These are phyloP conservation scores for Carnegiea gigantea DNA, from an alignment of 179 eudicot species.

Conservation along the genomic window DNA sequence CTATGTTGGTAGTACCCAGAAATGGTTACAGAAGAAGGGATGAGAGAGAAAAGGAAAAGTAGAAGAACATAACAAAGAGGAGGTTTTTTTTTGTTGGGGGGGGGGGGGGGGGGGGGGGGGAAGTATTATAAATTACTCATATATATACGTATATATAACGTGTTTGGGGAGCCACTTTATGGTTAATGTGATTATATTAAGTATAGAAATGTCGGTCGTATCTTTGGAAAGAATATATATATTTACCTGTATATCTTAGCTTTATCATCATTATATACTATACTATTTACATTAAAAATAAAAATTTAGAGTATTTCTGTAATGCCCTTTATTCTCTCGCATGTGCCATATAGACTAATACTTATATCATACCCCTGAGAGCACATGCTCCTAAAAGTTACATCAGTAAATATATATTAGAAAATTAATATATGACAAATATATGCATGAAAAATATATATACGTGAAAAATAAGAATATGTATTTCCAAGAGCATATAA, in stretches of 20 bases:
- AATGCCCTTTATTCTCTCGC: slow-evolving; percentile 19
- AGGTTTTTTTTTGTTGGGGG: not conserved
- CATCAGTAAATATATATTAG: no score
- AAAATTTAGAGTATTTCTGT: not conserved
- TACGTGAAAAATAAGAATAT: no score
- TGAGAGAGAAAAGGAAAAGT: slow-evolving; percentile 9
- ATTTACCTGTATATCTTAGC: not conserved
- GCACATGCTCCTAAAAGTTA: no score
- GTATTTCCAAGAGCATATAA: no score
- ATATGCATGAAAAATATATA: no score
- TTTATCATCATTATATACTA: not conserved
- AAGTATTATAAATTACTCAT: not conserved
- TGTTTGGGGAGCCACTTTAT: slow-evolving; percentile 13
- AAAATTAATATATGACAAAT: no score
- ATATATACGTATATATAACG: slow-evolving; percentile 27
- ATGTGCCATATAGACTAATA: slow-evolving; percentile 20
- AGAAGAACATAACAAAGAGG: not conserved
- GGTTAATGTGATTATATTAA: slow-evolving; percentile 23
- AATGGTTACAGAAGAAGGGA: slow-evolving; percentile 19
- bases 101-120: no score
- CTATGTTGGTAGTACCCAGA: not conserved
- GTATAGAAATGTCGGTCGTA: slow-evolving; percentile 30
- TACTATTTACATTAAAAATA: no score
- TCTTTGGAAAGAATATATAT: slow-evolving; percentile 9
- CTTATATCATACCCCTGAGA: no score